These are phyloP conservation scores for Nannochloris sp. DNA, from an alignment of 139 green algal species.

Conservation along the genomic window DNA sequence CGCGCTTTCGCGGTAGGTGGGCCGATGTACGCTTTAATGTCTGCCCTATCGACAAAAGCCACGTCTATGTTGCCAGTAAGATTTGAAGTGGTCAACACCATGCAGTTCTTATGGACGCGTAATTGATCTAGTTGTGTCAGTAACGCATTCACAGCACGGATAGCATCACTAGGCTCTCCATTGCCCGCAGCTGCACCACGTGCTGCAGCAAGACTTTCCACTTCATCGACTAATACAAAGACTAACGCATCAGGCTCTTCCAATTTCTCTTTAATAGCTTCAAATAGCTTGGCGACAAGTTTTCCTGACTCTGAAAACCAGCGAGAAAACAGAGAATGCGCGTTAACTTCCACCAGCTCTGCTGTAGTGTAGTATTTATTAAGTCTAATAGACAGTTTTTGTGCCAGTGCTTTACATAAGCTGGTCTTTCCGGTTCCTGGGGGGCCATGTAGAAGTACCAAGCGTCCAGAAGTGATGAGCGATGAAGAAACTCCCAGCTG, in stretches of 20 bases:
- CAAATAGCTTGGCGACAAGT: constrained; percentile 63
- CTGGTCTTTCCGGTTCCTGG: constrained; percentile 78
- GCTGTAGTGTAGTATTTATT: constrained; percentile 11
- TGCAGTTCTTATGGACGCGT: constrained; percentile 72
- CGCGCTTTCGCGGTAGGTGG: constrained; percentile 48
- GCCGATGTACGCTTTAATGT: constrained; percentile 94
- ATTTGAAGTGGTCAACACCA: constrained; percentile 88
- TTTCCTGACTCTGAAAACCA: constrained; percentile 88
- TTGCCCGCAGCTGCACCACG: constrained; percentile 58
- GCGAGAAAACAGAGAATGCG: constrained; percentile 91
- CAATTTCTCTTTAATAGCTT: constrained; percentile 74
- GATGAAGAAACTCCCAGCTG: constrained; percentile 57
- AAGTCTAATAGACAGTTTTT: constrained; percentile 59
- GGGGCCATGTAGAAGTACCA: constrained; percentile 87
- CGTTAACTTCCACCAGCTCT: constrained; percentile 90
- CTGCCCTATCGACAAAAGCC: constrained; percentile 94
- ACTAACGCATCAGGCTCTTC: constrained; percentile 82
- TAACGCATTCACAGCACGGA: constrained; percentile 92
- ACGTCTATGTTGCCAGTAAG: constrained; percentile 79
- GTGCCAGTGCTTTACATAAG: constrained; percentile 79
- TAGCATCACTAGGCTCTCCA: constrained; percentile 84
- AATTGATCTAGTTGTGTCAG: constrained; percentile 90
- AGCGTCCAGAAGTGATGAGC: neutral
- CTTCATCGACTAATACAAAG: constrained; percentile 95
- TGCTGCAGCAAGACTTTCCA: constrained; percentile 77